Evolutionary conservation across 164 flowering plant genomes (phyloP).

Genomic region (Tetrastigma voinierianum): DNA sequence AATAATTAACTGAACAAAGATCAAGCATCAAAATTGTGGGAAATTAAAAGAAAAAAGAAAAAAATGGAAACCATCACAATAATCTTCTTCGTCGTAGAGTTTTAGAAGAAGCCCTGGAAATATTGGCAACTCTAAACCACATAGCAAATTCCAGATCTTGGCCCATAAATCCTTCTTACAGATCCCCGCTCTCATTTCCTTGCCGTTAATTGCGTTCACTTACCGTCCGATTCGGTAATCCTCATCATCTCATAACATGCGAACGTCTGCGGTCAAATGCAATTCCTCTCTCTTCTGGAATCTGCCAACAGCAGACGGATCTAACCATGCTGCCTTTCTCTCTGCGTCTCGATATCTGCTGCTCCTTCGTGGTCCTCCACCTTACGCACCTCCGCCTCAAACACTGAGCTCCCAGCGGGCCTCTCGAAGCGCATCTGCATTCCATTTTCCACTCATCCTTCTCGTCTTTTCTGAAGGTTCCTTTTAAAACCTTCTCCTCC

Average conservation of each 20-base stretch:
- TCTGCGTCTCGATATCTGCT: too few species aligned
- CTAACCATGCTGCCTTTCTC: too few species aligned
- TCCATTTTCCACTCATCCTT: slow-evolving; percentile 46
- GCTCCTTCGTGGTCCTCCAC: slow-evolving; percentile 47
- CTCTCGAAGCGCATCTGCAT: slow-evolving; percentile 44
- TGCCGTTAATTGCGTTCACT: slow-evolving; percentile 10
- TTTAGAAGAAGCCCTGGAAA: slow-evolving; percentile 59
- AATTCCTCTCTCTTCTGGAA: slow-evolving; percentile 81
- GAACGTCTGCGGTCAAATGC: too few species aligned
- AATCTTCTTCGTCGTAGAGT: slow-evolving; percentile 25
- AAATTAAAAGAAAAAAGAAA: not conserved
- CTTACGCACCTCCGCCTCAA: slow-evolving; percentile 52
- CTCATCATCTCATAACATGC: too few species aligned
- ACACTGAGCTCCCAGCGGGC: not conserved
- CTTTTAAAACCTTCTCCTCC: slow-evolving; percentile 56
- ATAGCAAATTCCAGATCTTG: slow-evolving; percentile 64
- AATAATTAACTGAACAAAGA: too few species aligned
- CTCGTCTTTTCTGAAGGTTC: slow-evolving; percentile 45
- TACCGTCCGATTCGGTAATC: slow-evolving; percentile 16
- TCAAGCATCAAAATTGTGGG: not conserved
- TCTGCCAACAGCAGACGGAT: slow-evolving; percentile 41
- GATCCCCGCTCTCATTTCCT: slow-evolving; percentile 31
- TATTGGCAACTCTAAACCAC: slow-evolving; percentile 68
- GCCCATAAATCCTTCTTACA: slow-evolving; percentile 78
- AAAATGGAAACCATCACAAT: not conserved